phyloP scores from a whole-genome alignment of 2,329 filamentous ascomycete species.

The Colletotrichum cordylinicola region DNA sequence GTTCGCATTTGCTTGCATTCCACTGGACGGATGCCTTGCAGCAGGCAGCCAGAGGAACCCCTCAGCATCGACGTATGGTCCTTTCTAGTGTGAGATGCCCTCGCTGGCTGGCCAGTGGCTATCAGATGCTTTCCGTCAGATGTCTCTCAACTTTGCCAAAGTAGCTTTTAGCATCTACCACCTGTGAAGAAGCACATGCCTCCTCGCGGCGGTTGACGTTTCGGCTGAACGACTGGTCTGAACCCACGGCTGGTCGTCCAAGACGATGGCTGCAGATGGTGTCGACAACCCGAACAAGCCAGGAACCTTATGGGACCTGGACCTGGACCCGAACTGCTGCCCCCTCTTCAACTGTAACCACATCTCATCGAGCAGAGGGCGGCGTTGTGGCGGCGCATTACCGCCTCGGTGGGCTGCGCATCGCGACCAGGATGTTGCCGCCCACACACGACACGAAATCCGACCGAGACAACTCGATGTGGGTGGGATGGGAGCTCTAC shows the following conservation, averaged over 20 bases:
- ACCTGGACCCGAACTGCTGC: not conserved
- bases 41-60: not conserved
- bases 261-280: not conserved
- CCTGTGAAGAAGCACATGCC: not conserved
- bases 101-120: not conserved
- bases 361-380: not conserved
- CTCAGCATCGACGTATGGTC: not conserved
- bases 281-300: not conserved
- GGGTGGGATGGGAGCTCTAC: not conserved
- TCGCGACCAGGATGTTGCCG: not conserved
- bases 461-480: not conserved
- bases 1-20: not conserved
- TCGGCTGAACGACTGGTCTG: conserved; percentile 10
- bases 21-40: not conserved
- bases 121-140: not conserved
- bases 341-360: not conserved
- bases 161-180: not conserved
- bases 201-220: not conserved
- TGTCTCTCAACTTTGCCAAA: not conserved
- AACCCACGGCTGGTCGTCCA: not conserved
- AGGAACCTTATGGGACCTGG: not conserved
- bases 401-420: conserved; percentile 12
- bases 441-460: not conserved
- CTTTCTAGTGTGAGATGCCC: not conserved
- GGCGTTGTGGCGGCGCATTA: conserved; percentile 17